phyloP scores from a whole-genome alignment of 768 basidiomycete species.

The Termitomyces sp. region DNA sequence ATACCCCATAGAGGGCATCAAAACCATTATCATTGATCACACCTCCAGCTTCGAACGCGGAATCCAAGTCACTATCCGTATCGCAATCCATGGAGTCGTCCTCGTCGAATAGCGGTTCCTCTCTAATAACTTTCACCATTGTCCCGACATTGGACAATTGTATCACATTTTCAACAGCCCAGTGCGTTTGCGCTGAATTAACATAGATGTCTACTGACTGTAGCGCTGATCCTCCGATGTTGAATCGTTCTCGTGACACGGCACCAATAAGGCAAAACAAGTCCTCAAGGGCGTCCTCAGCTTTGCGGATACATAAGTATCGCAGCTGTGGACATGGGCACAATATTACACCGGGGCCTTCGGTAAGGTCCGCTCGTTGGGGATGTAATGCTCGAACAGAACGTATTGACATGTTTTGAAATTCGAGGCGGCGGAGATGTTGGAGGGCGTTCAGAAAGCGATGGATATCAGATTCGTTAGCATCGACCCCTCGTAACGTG shows the following conservation, averaged over 20 bases:
- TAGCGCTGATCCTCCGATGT: constrained; percentile 21
- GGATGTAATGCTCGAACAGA: constrained; percentile 31
- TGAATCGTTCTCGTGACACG: constrained; percentile 24
- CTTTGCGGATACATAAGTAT: constrained; percentile 27
- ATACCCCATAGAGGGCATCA: constrained; percentile 21
- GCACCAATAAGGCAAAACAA: constrained; percentile 25
- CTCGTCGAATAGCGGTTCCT: constrained; percentile 10
- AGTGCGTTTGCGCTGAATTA: constrained; percentile 13
- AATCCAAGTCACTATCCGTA: constrained; percentile 11
- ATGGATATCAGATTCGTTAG: constrained; percentile 28
- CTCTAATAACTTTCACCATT: constrained; percentile 23
- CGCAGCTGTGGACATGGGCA: constrained; percentile 33
- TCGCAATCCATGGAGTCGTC: constrained; percentile 16
- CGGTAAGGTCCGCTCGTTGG: not conserved
- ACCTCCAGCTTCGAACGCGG: constrained; percentile 23
- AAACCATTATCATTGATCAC: constrained; percentile 28
- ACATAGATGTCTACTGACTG: constrained; percentile 32
- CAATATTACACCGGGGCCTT: constrained; percentile 5
- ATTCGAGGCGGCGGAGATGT: constrained; percentile 29
- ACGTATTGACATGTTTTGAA: constrained; percentile 32
- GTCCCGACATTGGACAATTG: constrained; percentile 10
- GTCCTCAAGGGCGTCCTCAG: constrained; percentile 23
- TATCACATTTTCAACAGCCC: constrained; percentile 12
- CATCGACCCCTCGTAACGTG: constrained; percentile 34
- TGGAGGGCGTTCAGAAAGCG: constrained; percentile 29